Evolutionary conservation across 2,329 filamentous ascomycete genomes (phyloP), one percentile per base, ranked within the genome.

Genomic region (Aspergillus clavatus): DNA sequence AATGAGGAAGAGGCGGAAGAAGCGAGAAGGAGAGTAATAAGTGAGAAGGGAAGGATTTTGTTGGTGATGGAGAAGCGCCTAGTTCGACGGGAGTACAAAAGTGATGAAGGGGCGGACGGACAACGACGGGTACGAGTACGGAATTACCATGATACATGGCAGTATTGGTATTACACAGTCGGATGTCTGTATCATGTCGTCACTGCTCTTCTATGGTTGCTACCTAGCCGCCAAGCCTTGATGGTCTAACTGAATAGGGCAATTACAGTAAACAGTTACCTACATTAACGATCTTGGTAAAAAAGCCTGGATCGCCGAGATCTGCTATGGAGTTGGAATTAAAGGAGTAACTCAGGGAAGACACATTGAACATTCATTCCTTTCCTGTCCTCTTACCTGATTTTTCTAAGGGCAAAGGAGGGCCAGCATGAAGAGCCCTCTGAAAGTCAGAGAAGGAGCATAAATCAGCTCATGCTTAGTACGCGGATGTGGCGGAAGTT

Each of bases 111-210:
- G 52, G 52, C 44, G 48, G 38, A 53, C 50, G 52, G 52, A 52
- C 44, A 21, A 27, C 45, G 47, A 50, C 50, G 52, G 48, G 49
- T 51, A 51, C 53, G 44, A 44, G 27, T 51, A 50, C 51, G 40
- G 44, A 26, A 31, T 19, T 28, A 5, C 23, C 23, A 5, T 4
- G 23, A 24, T 24, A 28, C 6, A 29, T 33, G 28, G 27, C 21
- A n/a, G 50, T 63, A 60, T 52, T 47, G 14, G 60, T 62, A 63
- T 60, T 61, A 61, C 60, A 19, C 24, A 40, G 51, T 60, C 47
- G 40, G 39, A 18, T 43, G 12, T 28, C 14, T 18, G 50, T 53
- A 51, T 50, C 51, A 57, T 63, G 56, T 53, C 59, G 59, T 63
- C 60, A 63, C 47, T 36, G 39, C 53, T 54, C 52, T 42, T 37